phyloP scores from a whole-genome alignment of 495 filamentous ascomycete species.

The Podospora australis region DNA sequence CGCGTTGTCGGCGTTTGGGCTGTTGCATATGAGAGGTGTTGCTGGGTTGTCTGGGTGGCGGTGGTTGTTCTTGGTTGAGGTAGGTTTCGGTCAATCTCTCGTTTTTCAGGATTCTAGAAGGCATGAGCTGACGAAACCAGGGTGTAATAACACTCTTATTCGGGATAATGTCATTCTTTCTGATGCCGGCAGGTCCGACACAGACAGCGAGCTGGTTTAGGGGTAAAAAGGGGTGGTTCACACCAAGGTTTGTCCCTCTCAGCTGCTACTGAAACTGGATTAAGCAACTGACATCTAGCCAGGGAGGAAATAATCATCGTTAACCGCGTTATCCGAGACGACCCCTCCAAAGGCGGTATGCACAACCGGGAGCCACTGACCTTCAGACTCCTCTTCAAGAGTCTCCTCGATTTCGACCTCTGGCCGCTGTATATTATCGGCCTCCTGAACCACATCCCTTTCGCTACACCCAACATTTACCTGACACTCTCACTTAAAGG shows the following conservation, averaged over 20 bases:
- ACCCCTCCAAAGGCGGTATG: conserved; percentile 59
- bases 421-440: conserved; percentile 66
- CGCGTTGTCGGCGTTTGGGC: conserved; percentile 45
- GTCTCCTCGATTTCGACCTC: conserved; percentile 61
- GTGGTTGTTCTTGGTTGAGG: conserved; percentile 52
- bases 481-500: conserved; percentile 54
- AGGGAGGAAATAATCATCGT: conserved; percentile 58
- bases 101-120: too few species aligned
- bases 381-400: conserved; percentile 49
- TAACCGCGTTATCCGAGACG: conserved; percentile 66
- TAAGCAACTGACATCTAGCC: not conserved
- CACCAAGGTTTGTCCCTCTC: conserved; percentile 5
- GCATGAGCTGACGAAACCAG: not conserved
- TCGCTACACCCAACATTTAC: conserved; percentile 47
- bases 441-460: conserved; percentile 50
- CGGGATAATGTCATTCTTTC: conserved; percentile 46
- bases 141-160: conserved; percentile 46
- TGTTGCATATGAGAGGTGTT: conserved; percentile 47
- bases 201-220: conserved; percentile 46
- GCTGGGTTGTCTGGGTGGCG: conserved; percentile 53
- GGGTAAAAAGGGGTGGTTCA: conserved; percentile 46
- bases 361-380: conserved; percentile 55
- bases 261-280: not conserved
- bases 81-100: not conserved
- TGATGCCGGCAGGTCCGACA: conserved; percentile 50